Conservation (phyloP, 139 green algal genomes). For the Microglena sp. region DNA sequence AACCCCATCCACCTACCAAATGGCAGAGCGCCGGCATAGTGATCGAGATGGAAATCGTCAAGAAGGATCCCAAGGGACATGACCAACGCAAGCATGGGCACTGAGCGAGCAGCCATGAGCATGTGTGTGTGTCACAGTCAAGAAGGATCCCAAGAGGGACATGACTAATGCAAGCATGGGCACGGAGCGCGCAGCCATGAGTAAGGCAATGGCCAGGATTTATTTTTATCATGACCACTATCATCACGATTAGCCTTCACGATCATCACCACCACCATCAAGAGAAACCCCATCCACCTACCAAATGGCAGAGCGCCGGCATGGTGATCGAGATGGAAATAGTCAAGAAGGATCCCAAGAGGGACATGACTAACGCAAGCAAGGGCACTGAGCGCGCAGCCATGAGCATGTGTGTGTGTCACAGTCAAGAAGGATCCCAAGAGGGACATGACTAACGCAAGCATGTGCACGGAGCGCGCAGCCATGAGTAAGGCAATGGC, state of each 20-base stretch:
- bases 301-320: slow-evolving; percentile 38
- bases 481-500: slow-evolving; percentile 9
- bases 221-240: no score
- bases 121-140: no score
- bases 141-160: slow-evolving; percentile 37
- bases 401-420: no score
- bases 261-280: no score
- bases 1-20: slow-evolving; percentile 12
- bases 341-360: slow-evolving; percentile 45
- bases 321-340: slow-evolving; percentile 41
- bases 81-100: slow-evolving; percentile 46
- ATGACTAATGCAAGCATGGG: slow-evolving; percentile 47
- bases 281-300: no score
- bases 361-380: slow-evolving; percentile 42
- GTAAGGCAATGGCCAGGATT: no score
- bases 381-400: slow-evolving; percentile 38
- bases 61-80: slow-evolving; percentile 44
- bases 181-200: slow-evolving; percentile 24
- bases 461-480: slow-evolving; percentile 36
- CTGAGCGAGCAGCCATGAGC: slow-evolving; percentile 17
- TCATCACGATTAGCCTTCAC: no score
- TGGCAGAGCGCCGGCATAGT: slow-evolving; percentile 46
- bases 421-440: slow-evolving; percentile 41
- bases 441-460: slow-evolving; percentile 43
- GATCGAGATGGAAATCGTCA: slow-evolving; percentile 38